Evolutionary conservation across 805 yeast genomes (phyloP).

Genomic region (Ogataea pilisensis): DNA sequence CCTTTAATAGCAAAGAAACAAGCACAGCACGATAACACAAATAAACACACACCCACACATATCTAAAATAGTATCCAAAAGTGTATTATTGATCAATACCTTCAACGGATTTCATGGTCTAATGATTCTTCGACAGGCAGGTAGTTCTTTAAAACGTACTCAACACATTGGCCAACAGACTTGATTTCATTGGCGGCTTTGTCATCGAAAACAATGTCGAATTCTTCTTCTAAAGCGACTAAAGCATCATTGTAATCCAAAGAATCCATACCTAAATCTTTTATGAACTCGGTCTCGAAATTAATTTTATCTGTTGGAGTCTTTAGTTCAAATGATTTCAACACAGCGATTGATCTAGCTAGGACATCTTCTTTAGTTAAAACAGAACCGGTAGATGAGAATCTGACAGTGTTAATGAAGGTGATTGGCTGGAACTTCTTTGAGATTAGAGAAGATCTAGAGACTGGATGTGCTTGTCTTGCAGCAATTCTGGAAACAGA

Average conservation of each 20-base stretch:
- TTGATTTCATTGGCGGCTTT: constrained; percentile 54
- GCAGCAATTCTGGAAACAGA: constrained; percentile 10
- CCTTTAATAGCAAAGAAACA: too few species aligned
- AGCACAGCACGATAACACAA: too few species aligned
- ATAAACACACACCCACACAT: too few species aligned
- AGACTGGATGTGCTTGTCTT: constrained; percentile 5
- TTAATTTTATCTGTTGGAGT: constrained; percentile 24
- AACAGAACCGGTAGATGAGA: constrained; percentile 47
- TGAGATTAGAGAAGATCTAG: constrained; percentile 1
- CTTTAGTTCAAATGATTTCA: constrained; percentile 47
- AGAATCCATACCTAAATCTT: constrained; percentile 86
- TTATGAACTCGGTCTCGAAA: constrained; percentile 46
- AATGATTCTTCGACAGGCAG: constrained; percentile 32
- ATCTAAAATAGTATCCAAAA: too few species aligned
- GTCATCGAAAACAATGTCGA: constrained; percentile 42
- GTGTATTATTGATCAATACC: too few species aligned
- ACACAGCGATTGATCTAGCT: constrained; percentile 75
- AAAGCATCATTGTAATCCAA: constrained; percentile 93
- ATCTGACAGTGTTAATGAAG: constrained; percentile 18
- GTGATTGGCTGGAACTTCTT: constrained; percentile 17
- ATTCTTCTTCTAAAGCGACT: constrained; percentile 93
- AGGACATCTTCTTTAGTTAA: constrained; percentile 76
- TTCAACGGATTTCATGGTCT: constrained; percentile 35
- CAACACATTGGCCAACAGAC: constrained; percentile 57
- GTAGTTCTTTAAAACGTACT: constrained; percentile 41